Percentiles rank a stretch among this genome's conserved stretches.
Evolutionary conservation across 2,329 filamentous ascomycete genomes (phyloP).

Genomic region (Sporothrix sp.): DNA sequence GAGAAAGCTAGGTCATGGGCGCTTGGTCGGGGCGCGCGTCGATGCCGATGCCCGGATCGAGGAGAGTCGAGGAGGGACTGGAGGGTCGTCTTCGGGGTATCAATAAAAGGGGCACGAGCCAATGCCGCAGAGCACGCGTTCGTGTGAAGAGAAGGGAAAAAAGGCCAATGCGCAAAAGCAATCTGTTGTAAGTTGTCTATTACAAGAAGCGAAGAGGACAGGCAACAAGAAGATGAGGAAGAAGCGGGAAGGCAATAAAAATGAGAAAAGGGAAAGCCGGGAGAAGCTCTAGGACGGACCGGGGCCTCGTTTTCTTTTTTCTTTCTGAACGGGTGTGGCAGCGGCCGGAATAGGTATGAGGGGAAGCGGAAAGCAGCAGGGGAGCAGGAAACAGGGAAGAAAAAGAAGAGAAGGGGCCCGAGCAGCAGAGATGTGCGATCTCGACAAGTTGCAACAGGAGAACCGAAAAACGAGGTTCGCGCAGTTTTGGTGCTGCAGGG

Average conservation of each 20-base stretch:
- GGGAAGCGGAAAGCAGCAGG: background rate
- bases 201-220: constrained; percentile 2
- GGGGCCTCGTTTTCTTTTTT: background rate
- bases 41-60: background rate
- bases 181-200: background rate
- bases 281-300: background rate
- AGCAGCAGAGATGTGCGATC: constrained; percentile 1
- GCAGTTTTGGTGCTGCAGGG: background rate
- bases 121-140: background rate
- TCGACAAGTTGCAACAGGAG: too few species aligned
- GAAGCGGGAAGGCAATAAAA: background rate
- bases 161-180: constrained; percentile 6
- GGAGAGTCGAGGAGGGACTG: background rate
- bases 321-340: constrained; percentile 1
- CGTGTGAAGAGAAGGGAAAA: background rate
- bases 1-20: background rate
- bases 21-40: constrained; percentile 1
- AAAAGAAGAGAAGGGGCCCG: background rate
- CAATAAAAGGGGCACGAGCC: constrained; percentile 1
- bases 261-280: background rate
- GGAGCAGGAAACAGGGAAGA: background rate
- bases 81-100: constrained; percentile 16
- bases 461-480: constrained; percentile 1
- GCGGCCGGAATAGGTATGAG: background rate
- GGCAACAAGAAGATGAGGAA: background rate